Percentiles rank a stretch among this genome's conserved stretches.
Conservation (phyloP, 148 eudicot species). For the Simmondsia chinensis region DNA sequence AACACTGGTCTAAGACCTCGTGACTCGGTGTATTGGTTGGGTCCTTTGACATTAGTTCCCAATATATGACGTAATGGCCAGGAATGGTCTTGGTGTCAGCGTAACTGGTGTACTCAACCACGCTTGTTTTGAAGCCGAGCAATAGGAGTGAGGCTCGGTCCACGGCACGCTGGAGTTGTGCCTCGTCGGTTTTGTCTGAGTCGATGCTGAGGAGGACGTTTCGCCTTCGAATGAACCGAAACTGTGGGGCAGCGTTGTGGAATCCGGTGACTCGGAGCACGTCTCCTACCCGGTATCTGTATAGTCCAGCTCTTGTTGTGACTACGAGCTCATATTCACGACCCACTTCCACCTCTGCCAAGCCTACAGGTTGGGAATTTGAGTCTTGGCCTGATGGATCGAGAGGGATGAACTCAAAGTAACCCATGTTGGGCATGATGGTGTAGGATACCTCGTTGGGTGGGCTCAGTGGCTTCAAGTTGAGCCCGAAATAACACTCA, state of each 20-base stretch:
- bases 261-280: conserved; percentile 60
- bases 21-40: conserved; percentile 8
- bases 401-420: conserved; percentile 76
- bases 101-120: conserved; percentile 51
- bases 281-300: conserved; percentile 75
- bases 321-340: conserved; percentile 70
- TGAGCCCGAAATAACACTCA: conserved; percentile 69
- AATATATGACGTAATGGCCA: conserved; percentile 49
- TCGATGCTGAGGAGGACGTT: conserved; percentile 62
- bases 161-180: conserved; percentile 37
- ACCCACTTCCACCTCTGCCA: conserved; percentile 52
- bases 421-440: conserved; percentile 78
- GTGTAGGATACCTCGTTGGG: conserved; percentile 74
- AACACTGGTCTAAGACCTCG: conserved; percentile 27
- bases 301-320: conserved; percentile 60
- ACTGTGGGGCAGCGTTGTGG: conserved; percentile 73
- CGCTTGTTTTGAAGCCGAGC: conserved; percentile 11
- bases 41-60: conserved; percentile 32
- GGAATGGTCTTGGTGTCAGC: conserved; percentile 47
- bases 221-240: conserved; percentile 58
- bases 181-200: conserved; percentile 47
- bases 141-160: conserved; percentile 30
- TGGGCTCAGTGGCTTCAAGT: conserved; percentile 47
- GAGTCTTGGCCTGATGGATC: conserved; percentile 14
- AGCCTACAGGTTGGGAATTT: conserved; percentile 32